Evolutionary conservation across 2,329 filamentous ascomycete species (phyloP).

Genomic region (Xylaria sp.): DNA sequence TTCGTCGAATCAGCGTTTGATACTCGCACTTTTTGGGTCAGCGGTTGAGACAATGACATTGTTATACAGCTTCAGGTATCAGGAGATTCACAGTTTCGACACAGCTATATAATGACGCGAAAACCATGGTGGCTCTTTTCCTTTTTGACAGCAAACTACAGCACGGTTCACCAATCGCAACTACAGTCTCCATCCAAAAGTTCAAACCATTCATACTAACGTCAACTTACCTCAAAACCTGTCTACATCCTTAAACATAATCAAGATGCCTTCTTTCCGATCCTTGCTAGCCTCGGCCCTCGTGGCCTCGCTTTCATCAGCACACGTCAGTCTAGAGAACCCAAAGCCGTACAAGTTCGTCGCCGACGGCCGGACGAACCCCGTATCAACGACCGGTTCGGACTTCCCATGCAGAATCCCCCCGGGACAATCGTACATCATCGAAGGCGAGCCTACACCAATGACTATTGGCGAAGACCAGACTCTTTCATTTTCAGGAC

Average conservation of each 20-base stretch:
- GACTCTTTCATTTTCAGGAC: slow-evolving; percentile 19
- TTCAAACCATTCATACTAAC: not conserved
- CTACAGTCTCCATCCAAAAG: not conserved
- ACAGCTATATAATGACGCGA: not conserved
- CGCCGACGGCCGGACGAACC: slow-evolving; percentile 57
- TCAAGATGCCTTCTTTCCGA: slow-evolving; percentile 19
- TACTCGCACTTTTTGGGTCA: not conserved
- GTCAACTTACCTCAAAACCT: not conserved
- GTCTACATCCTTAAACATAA: not conserved
- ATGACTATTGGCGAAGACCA: slow-evolving; percentile 59
- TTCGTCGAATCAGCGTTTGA: not conserved
- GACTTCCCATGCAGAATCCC: slow-evolving; percentile 75
- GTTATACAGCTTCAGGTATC: not conserved
- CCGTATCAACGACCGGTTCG: slow-evolving; percentile 57
- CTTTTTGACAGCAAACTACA: not conserved
- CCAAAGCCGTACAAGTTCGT: slow-evolving; percentile 59
- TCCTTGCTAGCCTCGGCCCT: slow-evolving; percentile 19
- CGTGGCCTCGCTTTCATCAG: slow-evolving; percentile 36
- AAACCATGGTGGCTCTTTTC: not conserved
- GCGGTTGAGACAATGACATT: not conserved
- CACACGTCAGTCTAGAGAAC: slow-evolving; percentile 66
- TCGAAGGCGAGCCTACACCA: slow-evolving; percentile 51
- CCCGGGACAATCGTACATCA: slow-evolving; percentile 43
- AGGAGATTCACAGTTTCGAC: not conserved
- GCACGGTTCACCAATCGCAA: no score